phyloP scores from a whole-genome alignment of 2,329 filamentous ascomycete species.

The Aureobasidium sp. region DNA sequence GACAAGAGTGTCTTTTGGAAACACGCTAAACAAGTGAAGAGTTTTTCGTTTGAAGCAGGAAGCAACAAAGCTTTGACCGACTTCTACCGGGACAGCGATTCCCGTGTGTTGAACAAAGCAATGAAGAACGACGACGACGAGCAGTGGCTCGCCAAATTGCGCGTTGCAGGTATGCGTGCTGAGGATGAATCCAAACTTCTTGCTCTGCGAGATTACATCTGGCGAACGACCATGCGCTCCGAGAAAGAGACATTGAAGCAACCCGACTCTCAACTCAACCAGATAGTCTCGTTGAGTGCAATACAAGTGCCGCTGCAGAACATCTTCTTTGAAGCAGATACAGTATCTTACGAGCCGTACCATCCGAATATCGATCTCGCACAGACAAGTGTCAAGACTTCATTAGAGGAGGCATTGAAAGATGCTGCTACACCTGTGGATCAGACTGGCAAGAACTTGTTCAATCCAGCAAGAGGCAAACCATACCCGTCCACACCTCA shows the following conservation, averaged over 20 bases:
- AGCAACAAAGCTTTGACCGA: conserved; percentile 18
- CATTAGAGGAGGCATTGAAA: conserved; percentile 81
- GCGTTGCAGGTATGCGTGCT: conserved; percentile 69
- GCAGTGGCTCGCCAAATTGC: conserved; percentile 78
- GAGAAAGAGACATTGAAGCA: conserved; percentile 44
- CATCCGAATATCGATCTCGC: not conserved
- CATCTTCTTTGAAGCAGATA: conserved; percentile 81
- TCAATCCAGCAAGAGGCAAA: conserved; percentile 5
- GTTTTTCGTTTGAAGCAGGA: conserved; percentile 51
- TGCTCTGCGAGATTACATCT: conserved; percentile 82
- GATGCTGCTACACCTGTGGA: conserved; percentile 69
- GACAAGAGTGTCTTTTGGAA: conserved; percentile 88
- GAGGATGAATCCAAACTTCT: conserved; percentile 90
- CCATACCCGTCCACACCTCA: not conserved
- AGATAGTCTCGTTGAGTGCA: conserved; percentile 66
- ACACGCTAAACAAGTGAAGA: conserved; percentile 60
- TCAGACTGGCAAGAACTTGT: not conserved
- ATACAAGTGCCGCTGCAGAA: conserved; percentile 77
- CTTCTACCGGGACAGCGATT: conserved; percentile 34
- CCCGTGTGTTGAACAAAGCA: conserved; percentile 51
- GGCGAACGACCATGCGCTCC: conserved; percentile 70
- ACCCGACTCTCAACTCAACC: conserved; percentile 49
- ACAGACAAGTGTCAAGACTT: conserved; percentile 33
- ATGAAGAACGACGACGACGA: conserved; percentile 90
- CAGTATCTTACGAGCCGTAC: conserved; percentile 41